Evolutionary conservation across 176 grass and related monocot species (phyloP).

Genomic region (Eleusine coracana): DNA sequence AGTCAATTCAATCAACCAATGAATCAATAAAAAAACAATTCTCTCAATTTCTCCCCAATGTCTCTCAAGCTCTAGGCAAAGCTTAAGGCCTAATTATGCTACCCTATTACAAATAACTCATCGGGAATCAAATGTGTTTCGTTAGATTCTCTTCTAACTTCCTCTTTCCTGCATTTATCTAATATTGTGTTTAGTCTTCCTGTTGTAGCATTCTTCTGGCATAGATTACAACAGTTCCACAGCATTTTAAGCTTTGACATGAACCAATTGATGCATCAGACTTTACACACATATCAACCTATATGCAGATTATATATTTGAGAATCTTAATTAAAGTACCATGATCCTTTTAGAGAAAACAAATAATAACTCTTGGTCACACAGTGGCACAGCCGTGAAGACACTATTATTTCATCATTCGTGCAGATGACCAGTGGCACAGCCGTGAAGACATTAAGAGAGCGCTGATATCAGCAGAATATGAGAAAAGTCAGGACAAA

Average conservation of each 20-base stretch:
- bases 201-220: conserved; percentile 1
- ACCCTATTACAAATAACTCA: too few species aligned
- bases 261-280: neutral
- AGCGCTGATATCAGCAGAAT: conserved; percentile 64
- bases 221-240: neutral
- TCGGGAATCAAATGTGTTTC: neutral
- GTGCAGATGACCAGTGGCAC: conserved; percentile 85
- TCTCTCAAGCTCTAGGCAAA: too few species aligned
- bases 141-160: too few species aligned
- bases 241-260: neutral
- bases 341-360: neutral
- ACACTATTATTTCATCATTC: conserved; percentile 23
- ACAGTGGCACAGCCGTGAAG: too few species aligned
- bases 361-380: neutral
- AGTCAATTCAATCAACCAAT: too few species aligned
- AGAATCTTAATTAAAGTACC: neutral
- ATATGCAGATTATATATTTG: neutral
- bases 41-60: too few species aligned
- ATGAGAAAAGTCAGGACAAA: conserved; percentile 66
- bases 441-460: conserved; percentile 73
- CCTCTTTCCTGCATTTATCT: conserved; percentile 30
- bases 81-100: too few species aligned
- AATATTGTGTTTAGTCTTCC: neutral
- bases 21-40: too few species aligned
- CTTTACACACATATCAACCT: neutral